Base-by-base conservation (phyloP, 768 basidiomycete genomes). In the Lactarius indigo region DNA sequence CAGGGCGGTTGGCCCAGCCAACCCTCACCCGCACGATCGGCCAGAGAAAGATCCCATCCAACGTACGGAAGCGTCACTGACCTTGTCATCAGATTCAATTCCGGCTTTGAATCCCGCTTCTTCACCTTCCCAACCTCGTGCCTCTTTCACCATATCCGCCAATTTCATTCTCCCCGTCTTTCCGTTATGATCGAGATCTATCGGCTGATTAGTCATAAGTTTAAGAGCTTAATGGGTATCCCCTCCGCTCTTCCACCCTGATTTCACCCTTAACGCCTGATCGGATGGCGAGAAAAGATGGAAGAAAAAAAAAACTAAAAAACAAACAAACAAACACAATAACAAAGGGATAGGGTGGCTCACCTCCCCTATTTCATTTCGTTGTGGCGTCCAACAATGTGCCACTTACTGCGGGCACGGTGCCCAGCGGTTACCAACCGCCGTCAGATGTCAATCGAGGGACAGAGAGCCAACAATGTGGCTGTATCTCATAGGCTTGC, bases 11-110 rank as follows among this genome's bases (percentile, higher is more conserved):
- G 59, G 66, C 50, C 74, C 73, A 75, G 74, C 74, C 72, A 64
- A 75, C 80, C 80, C 80, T 84, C 82, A 52, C 61, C 61, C 65
- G 80, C 84, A 83, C 82, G 83, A 84, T 85, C 84, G 84, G 72
- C 79, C 74, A 75, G 71, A 69, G 65, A 69, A 69, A 70, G 69
- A 70, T 70, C 68, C 64, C 68, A 57, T 63, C 57, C 60, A 65
- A 69, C 63, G 57, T 69, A 69, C 66, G 66, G 66, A 68, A 68
- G 66, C 66, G 66, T 68, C 66, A 67, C 66, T 55, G 37, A 70
- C 57, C 68, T 69, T 69, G 69, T 70, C 69, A 70, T 69, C 69
- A 70, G 69, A 70, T 70, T 69, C 67, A 64, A 70, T 70, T 64
- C 68, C 68, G 63, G 63, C 68, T 69, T 59, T 69, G 67, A 68